Conservation (phyloP, 768 basidiomycete species). For the Pleurotus giganteus region DNA sequence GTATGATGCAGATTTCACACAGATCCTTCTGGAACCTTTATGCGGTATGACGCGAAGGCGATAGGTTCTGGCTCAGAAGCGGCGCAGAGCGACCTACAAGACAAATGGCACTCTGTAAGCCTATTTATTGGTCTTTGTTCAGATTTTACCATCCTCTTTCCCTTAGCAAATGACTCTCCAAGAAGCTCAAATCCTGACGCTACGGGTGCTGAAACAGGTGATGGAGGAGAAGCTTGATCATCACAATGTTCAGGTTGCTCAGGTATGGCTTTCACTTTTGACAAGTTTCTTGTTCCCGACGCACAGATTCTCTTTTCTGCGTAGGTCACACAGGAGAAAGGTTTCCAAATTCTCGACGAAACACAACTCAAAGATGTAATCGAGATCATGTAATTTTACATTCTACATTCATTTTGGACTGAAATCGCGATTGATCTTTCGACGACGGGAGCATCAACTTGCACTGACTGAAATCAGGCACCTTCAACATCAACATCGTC, state of each 20-base stretch:
- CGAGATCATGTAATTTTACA: slow-evolving; percentile 65
- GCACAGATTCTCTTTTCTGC: background rate
- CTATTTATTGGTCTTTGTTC: background rate
- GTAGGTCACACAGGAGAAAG: slow-evolving; percentile 77
- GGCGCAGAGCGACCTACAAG: slow-evolving; percentile 94
- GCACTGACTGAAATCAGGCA: background rate
- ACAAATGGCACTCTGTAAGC: slow-evolving; percentile 91
- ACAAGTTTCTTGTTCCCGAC: slow-evolving; percentile 4
- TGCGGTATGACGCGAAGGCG: slow-evolving; percentile 96
- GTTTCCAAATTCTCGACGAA: slow-evolving; percentile 91
- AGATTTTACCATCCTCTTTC: background rate
- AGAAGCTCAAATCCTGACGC: slow-evolving; percentile 84
- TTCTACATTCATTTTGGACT: background rate
- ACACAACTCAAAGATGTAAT: slow-evolving; percentile 79
- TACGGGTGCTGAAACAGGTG: slow-evolving; percentile 94
- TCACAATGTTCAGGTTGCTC: slow-evolving; percentile 96
- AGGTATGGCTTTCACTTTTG: slow-evolving; percentile 69
- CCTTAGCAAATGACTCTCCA: slow-evolving; percentile 85
- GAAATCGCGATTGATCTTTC: background rate
- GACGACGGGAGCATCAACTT: background rate
- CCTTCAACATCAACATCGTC: background rate
- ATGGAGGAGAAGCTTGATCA: slow-evolving; percentile 99
- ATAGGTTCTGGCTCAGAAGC: slow-evolving; percentile 98
- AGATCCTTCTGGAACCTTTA: slow-evolving; percentile 97
- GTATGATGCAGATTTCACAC: slow-evolving; percentile 77